phyloP scores from a whole-genome alignment of 164 flowering plant genomes.

The Brasenia schreberi region DNA sequence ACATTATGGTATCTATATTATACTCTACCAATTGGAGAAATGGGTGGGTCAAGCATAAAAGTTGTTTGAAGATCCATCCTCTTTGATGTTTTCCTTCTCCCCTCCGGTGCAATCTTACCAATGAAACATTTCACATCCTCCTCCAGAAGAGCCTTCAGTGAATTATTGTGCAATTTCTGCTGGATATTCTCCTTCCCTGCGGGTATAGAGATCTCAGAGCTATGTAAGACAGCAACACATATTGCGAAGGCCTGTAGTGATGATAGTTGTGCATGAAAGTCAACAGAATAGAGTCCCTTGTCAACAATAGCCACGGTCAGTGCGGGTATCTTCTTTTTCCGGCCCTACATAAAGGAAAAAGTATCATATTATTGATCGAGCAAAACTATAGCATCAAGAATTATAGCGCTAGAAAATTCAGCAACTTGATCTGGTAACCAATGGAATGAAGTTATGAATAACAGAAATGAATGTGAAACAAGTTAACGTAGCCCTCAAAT shows the following conservation, averaged over 20 bases:
- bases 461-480: background rate
- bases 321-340: slow-evolving; percentile 54
- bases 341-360: slow-evolving; percentile 33
- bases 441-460: background rate
- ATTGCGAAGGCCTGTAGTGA: slow-evolving; percentile 83
- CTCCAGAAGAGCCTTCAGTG: slow-evolving; percentile 47
- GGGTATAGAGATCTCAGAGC: slow-evolving; percentile 31
- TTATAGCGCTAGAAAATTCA: background rate
- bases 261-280: slow-evolving; percentile 79
- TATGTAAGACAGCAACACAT: slow-evolving; percentile 66
- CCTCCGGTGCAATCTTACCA: slow-evolving; percentile 42
- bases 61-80: slow-evolving; percentile 29
- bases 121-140: slow-evolving; percentile 50
- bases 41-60: slow-evolving; percentile 55
- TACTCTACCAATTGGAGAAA: slow-evolving; percentile 69
- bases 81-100: slow-evolving; percentile 31
- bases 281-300: slow-evolving; percentile 55
- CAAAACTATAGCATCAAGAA: background rate
- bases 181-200: slow-evolving; percentile 16
- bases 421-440: background rate
- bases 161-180: slow-evolving; percentile 30
- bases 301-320: slow-evolving; percentile 31
- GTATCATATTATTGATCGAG: too few species aligned
- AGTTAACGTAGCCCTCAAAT: background rate
- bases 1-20: slow-evolving; percentile 10